Percentiles rank a stretch among this genome's conserved stretches.
phyloP scores from a whole-genome alignment of 192 early-diverging fungal species.

The Spizellomyces sp. region DNA sequence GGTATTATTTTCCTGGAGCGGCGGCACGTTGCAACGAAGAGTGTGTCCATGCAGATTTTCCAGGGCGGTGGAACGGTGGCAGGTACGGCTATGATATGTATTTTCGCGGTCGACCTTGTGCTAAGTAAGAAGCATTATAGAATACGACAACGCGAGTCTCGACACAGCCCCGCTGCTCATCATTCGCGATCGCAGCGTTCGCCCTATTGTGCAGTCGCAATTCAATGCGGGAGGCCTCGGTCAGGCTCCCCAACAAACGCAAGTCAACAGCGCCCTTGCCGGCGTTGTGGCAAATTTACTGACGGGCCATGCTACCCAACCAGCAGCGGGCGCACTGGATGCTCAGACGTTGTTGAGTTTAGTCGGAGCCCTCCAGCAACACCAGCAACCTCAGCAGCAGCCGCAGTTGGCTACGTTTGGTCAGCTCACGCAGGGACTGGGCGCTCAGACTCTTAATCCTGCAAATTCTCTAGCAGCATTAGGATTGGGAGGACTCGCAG shows the following conservation, averaged over 20 bases:
- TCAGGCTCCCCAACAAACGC: neutral
- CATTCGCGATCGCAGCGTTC: slow-evolving; percentile 32
- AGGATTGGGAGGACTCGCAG: slow-evolving; percentile 28
- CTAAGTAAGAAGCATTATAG: too few species aligned
- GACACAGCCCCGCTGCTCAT: slow-evolving; percentile 41
- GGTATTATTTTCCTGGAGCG: slow-evolving; percentile 50
- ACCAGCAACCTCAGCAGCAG: slow-evolving; percentile 37
- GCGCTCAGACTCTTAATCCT: slow-evolving; percentile 9
- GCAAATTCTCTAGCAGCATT: slow-evolving; percentile 8
- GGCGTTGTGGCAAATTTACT: slow-evolving; percentile 8
- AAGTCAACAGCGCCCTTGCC: neutral
- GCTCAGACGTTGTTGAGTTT: slow-evolving; percentile 11
- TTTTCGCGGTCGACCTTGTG: slow-evolving; percentile 1
- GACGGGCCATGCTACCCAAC: slow-evolving; percentile 14
- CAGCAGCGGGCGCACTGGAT: slow-evolving; percentile 19
- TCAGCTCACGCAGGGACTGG: slow-evolving; percentile 28
- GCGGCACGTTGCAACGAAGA: slow-evolving; percentile 31
- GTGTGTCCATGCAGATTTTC: slow-evolving; percentile 46
- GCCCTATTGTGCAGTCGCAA: slow-evolving; percentile 21
- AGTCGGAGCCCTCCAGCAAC: slow-evolving; percentile 21
- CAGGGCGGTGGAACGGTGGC: slow-evolving; percentile 38
- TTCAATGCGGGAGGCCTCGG: neutral
- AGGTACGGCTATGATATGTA: slow-evolving; percentile 30
- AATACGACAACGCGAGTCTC: slow-evolving; percentile 45
- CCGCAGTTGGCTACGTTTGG: slow-evolving; percentile 9